Percentiles rank a stretch among this genome's conserved stretches.
Evolutionary conservation across 768 basidiomycete genomes (phyloP).

Genomic region (Mycena polygramma): DNA sequence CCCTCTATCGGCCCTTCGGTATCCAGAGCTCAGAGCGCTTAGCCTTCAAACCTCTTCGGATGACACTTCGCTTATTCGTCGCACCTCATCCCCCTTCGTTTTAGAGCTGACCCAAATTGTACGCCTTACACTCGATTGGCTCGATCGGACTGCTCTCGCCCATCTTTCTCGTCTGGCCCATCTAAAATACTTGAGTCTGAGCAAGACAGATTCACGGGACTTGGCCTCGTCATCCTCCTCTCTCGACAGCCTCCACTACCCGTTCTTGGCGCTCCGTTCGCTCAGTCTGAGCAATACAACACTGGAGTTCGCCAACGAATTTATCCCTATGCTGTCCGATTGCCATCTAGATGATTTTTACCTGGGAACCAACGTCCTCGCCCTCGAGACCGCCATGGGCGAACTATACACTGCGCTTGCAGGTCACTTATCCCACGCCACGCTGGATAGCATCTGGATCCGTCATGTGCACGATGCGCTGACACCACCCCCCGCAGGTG

Average conservation of each 20-base stretch:
- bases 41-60: not conserved
- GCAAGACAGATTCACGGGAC: not conserved
- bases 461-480: no score
- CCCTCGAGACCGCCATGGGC: not conserved
- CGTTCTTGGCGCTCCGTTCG: not conserved
- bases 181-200: not conserved
- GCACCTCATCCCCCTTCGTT: not conserved
- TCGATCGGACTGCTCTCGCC: constrained; percentile 1
- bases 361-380: not conserved
- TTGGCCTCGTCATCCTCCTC: no score
- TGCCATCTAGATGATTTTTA: not conserved
- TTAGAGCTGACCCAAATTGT: not conserved
- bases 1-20: not conserved
- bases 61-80: not conserved
- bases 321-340: not conserved
- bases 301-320: constrained; percentile 6
- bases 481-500: not conserved
- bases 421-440: not conserved
- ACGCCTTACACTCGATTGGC: not conserved
- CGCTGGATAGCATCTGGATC: not conserved
- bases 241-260: no score
- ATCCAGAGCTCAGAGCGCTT: not conserved
- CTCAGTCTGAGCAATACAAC: not conserved
- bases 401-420: not conserved
- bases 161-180: constrained; percentile 5